Evolutionary conservation across 768 basidiomycete genomes (phyloP), one percentile per base, ranked within the genome.

Genomic region (Pleurotus sapidus): DNA sequence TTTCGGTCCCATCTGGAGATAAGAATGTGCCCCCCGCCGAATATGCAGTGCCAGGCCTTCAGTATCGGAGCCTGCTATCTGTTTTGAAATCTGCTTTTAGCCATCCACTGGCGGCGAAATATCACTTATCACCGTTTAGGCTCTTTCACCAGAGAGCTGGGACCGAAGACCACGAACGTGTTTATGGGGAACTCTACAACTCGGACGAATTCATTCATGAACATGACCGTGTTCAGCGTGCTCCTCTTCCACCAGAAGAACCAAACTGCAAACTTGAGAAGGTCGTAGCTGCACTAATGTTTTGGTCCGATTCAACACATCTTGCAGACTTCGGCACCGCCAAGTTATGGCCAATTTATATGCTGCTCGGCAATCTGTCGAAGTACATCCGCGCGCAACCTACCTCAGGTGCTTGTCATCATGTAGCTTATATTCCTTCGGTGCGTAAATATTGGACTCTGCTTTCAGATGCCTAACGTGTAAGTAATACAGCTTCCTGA

Each of bases 341-440:
- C 6, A 9, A 9, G 8, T 17, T 46, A 46, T 46, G 45, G 80
- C n/a, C n/a, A n/a, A n/a, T n/a, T n/a, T n/a, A n/a, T n/a, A n/a
- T n/a, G n/a, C n/a, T n/a, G n/a, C n/a, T n/a, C n/a, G n/a, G n/a
- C n/a, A n/a, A n/a, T 57, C 65, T 68, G 12, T 78, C 78, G 0
- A 81, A 81, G 55, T 81, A 75, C 48, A 40, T 64, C 1, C 65
- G 72, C 0, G 60, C 59, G 0, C 66, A 67, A 6, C 77, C 74
- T 0, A 58, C 49, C 9, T 42, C 63, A 17, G 30, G 63, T 37
- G 49, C 67, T 54, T 53, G 67, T 47, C 61, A 75, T 45, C 76
- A 77, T 51, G 11, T 77, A 7, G 74, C 72, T 0, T 78, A 77
- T 61, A 68, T 80, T 57, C 73, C 75, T 1, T 67, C 67, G 30